A percentile compares a stretch with the other conserved stretches of the same genome.
Evolutionary conservation across 1,284 basidiomycete species (phyloP).

Genomic region (Ustilago loliicola): DNA sequence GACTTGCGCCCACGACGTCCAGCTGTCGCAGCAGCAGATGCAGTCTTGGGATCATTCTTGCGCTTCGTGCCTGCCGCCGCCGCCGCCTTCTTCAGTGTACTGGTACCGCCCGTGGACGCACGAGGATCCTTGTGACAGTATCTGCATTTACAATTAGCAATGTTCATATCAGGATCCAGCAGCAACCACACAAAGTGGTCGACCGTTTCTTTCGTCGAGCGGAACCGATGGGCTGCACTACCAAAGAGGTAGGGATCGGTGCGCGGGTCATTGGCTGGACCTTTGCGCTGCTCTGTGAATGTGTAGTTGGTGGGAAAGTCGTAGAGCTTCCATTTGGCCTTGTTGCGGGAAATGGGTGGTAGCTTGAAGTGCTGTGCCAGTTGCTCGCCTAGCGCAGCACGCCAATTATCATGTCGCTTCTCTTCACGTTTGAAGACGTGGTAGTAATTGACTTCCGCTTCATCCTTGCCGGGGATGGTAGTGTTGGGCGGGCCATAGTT

Average conservation of each 20-base stretch:
- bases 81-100: constrained; percentile 22
- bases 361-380: constrained; percentile 44
- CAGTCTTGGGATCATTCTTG: constrained; percentile 27
- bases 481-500: constrained; percentile 49
- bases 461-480: constrained; percentile 37
- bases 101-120: constrained; percentile 11
- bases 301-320: constrained; percentile 53
- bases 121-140: constrained; percentile 50
- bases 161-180: constrained; percentile 40
- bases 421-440: constrained; percentile 50
- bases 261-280: constrained; percentile 26
- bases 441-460: constrained; percentile 54
- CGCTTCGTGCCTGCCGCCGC: constrained; percentile 23
- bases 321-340: constrained; percentile 50
- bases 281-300: constrained; percentile 62
- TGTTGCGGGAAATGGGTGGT: constrained; percentile 27
- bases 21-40: constrained; percentile 26
- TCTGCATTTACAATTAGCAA: constrained; percentile 51
- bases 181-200: constrained; percentile 56
- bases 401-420: constrained; percentile 35
- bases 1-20: constrained; percentile 16
- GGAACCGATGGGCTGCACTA: constrained; percentile 47
- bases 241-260: constrained; percentile 62
- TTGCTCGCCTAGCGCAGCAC: constrained; percentile 35
- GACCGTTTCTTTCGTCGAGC: constrained; percentile 46